These are phyloP conservation scores for Penicillium riverlandense DNA, from an alignment of 495 filamentous ascomycete species.

Conservation along the genomic window DNA sequence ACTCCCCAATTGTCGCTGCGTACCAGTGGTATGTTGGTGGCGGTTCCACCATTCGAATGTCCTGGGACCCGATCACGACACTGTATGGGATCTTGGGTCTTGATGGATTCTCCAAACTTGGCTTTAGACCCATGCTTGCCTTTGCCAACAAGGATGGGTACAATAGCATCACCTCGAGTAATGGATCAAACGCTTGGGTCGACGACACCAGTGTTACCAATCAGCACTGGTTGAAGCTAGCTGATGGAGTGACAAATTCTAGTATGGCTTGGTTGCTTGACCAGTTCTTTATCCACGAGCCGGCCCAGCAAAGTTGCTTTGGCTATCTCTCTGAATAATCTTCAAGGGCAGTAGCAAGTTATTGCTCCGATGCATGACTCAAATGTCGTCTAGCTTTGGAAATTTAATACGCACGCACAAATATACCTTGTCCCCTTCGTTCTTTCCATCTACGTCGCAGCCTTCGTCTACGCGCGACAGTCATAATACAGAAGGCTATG, in stretches of 20 bases:
- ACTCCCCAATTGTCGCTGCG: background rate
- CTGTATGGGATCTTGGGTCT: background rate
- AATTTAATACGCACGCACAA: too few relatives aligned
- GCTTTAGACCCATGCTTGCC: background rate
- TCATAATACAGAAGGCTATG: too few relatives aligned
- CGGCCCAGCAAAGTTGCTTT: background rate
- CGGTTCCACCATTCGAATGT: background rate
- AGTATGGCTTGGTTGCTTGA: slow-evolving; percentile 1
- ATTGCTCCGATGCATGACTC: too few relatives aligned
- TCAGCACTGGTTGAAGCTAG: slow-evolving; percentile 3
- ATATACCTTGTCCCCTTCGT: too few relatives aligned
- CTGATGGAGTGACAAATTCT: slow-evolving; percentile 1
- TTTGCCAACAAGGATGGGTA: background rate
- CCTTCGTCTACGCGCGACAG: too few relatives aligned
- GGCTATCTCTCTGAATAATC: background rate
- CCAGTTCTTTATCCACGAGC: background rate
- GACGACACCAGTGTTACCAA: slow-evolving; percentile 1
- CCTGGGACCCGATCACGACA: slow-evolving; percentile 1
- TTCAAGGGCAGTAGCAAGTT: too few relatives aligned
- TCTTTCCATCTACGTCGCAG: too few relatives aligned
- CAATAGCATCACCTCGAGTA: background rate
- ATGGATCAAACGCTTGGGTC: slow-evolving; percentile 2
- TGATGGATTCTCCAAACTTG: background rate
- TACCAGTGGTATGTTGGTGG: slow-evolving; percentile 4
- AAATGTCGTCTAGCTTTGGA: too few relatives aligned